phyloP scores from a whole-genome alignment of 495 filamentous ascomycete genomes.

The Penicillium antarcticum region DNA sequence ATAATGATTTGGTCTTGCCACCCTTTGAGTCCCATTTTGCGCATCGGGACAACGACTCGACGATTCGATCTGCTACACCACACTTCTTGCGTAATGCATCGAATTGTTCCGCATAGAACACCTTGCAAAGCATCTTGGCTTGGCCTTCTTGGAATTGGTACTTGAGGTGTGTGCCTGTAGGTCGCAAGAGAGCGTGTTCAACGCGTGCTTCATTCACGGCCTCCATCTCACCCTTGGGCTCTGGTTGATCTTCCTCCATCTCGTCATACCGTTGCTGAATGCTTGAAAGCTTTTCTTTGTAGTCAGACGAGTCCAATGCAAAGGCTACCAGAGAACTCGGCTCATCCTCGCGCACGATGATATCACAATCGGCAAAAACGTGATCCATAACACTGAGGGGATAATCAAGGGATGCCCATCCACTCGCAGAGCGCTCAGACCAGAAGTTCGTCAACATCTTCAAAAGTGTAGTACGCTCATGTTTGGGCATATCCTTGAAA shows the following conservation, averaged over 20 bases:
- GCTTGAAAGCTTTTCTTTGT: slow-evolving; percentile 69
- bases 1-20: slow-evolving; percentile 97
- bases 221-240: slow-evolving; percentile 20
- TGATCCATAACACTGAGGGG: slow-evolving; percentile 86
- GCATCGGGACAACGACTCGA: slow-evolving; percentile 92
- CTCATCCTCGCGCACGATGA: slow-evolving; percentile 96
- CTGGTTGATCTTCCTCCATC: slow-evolving; percentile 23
- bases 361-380: slow-evolving; percentile 95
- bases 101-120: slow-evolving; percentile 97
- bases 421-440: slow-evolving; percentile 94
- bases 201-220: slow-evolving; percentile 54
- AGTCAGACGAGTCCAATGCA: slow-evolving; percentile 80
- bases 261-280: slow-evolving; percentile 61
- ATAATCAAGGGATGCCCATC: slow-evolving; percentile 93
- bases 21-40: slow-evolving; percentile 98
- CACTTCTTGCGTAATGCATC: slow-evolving; percentile 91
- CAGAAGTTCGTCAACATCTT: slow-evolving; percentile 96
- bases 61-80: slow-evolving; percentile 86
- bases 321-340: slow-evolving; percentile 95
- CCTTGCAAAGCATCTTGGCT: slow-evolving; percentile 93
- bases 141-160: slow-evolving; percentile 90
- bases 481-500: slow-evolving; percentile 75
- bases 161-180: slow-evolving; percentile 86
- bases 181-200: slow-evolving; percentile 72
- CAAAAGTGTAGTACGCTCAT: slow-evolving; percentile 87